phyloP scores from a whole-genome alignment of 208 protist genomes.

The Wallacemonas collosoma region DNA sequence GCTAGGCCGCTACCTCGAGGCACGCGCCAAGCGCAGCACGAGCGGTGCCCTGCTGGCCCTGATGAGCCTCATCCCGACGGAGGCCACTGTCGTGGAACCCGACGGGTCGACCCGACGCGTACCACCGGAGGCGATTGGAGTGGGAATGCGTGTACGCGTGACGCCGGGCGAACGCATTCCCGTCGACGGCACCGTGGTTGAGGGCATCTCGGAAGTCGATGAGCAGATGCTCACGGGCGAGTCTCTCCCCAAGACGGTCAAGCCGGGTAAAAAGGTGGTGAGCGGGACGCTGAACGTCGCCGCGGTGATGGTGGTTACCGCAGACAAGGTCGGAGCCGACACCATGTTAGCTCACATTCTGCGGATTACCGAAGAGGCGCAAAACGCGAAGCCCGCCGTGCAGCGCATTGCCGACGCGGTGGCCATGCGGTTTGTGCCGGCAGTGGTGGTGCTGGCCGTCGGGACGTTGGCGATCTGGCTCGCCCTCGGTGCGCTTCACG shows the following conservation, averaged over 20 bases:
- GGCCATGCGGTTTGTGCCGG: constrained; percentile 93
- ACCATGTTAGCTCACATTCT: constrained; percentile 95
- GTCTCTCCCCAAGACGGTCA: constrained; percentile 73
- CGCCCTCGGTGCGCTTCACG: constrained; percentile 49
- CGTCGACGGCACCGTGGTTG: constrained; percentile 89
- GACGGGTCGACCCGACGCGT: constrained; percentile 24
- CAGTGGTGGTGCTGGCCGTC: constrained; percentile 87
- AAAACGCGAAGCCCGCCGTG: constrained; percentile 94
- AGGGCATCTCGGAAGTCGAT: constrained; percentile 88
- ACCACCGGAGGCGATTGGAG: constrained; percentile 35
- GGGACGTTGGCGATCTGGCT: constrained; percentile 93
- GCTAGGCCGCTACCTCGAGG: constrained; percentile 95
- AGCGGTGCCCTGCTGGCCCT: constrained; percentile 87
- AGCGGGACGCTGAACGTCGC: constrained; percentile 84
- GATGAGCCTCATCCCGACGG: constrained; percentile 79
- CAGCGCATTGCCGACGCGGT: constrained; percentile 93
- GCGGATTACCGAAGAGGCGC: constrained; percentile 96
- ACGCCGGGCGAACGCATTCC: constrained; percentile 90
- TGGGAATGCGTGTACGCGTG: constrained; percentile 83
- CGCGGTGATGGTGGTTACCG: constrained; percentile 59
- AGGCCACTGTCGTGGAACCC: constrained; percentile 39
- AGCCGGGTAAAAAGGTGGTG: constrained; percentile 53
- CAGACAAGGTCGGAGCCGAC: constrained; percentile 78
- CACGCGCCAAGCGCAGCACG: constrained; percentile 92
- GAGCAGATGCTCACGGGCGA: constrained; percentile 97